Evolutionary conservation across 805 yeast genomes (phyloP), one percentile per base, ranked within the genome.

Genomic region (Scheffersomyces amazonensis): DNA sequence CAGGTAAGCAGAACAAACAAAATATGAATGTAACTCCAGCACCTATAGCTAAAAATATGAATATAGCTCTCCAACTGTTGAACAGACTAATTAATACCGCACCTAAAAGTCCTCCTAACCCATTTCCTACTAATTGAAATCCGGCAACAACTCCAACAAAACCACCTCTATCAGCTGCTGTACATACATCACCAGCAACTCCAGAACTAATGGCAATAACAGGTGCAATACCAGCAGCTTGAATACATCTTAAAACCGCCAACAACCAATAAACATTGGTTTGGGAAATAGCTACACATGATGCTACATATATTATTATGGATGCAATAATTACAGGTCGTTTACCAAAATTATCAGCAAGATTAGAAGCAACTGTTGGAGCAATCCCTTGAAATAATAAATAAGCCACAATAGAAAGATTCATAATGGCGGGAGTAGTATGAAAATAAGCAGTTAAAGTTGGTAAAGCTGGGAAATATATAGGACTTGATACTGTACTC

Each of bases 201-300:
- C 93, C 93, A 2, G 82, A 71, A 27, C 74, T 71, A 2, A 87
- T 72, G 2, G 95, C 80, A 17, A 87, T 75, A 2, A 87, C 75
- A 0, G 95, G 88, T 0, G 93, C 81, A 4, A 82, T 81, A 11
- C 86, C 88, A 6, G 81, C 71, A 0, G 95, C 89, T 52, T 87
- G 90, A n/a, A 85, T 47, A 56, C 87, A 78, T 43, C 96, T 63
- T 23, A 88, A 61, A 1, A 81, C 75, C 5, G 84, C 59, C n/a
- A 88, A 62, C 17, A 78, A 66, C 62, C 84, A 76, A 53, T 79
- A 85, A 1, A 63, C 70, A 16, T 76, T 60, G 2, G 80, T 61
- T 17, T 71, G 64, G 0, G 95, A 87, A 11, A 88, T 57, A 0
- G 85, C 93, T 25, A 84, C 56, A 56, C 83, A 78, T 1, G 86